Evolutionary conservation across 2,329 filamentous ascomycete species (phyloP).

Genomic region (Cytospora paraplurivora): DNA sequence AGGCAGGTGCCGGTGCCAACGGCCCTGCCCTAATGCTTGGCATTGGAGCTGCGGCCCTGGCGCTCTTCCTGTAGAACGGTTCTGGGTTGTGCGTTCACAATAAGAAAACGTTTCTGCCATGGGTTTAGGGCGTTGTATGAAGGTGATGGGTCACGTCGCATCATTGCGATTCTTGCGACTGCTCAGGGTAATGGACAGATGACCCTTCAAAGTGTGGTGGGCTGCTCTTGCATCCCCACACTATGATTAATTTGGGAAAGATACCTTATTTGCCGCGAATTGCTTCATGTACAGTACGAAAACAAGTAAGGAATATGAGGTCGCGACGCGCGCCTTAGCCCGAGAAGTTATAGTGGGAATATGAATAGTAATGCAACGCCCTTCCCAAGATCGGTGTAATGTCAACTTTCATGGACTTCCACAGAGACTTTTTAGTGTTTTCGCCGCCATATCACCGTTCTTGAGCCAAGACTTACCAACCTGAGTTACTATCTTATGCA

Average conservation of each 20-base stretch:
- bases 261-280: slow-evolving; percentile 19
- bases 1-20: slow-evolving; percentile 18
- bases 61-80: slow-evolving; percentile 16
- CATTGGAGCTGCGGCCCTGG: slow-evolving; percentile 18
- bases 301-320: not conserved
- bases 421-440: no score
- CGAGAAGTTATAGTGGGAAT: not conserved
- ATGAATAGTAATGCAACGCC: not conserved
- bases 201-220: slow-evolving; percentile 4
- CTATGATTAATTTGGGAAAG: not conserved
- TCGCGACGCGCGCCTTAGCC: not conserved
- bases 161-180: not conserved
- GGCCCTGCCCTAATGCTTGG: slow-evolving; percentile 15
- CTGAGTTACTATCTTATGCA: no score
- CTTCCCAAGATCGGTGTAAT: no score
- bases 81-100: not conserved
- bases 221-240: not conserved
- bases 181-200: slow-evolving; percentile 2
- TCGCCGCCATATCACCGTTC: no score
- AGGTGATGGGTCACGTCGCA: not conserved
- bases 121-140: slow-evolving; percentile 9
- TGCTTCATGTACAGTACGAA: slow-evolving; percentile 12
- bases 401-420: no score
- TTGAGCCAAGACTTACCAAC: no score
- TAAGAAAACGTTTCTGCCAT: not conserved